Percentiles rank a stretch among this genome's conserved stretches.
Evolutionary conservation across 148 eudicot species (phyloP).

Genomic region (Polygonum aviculare): DNA sequence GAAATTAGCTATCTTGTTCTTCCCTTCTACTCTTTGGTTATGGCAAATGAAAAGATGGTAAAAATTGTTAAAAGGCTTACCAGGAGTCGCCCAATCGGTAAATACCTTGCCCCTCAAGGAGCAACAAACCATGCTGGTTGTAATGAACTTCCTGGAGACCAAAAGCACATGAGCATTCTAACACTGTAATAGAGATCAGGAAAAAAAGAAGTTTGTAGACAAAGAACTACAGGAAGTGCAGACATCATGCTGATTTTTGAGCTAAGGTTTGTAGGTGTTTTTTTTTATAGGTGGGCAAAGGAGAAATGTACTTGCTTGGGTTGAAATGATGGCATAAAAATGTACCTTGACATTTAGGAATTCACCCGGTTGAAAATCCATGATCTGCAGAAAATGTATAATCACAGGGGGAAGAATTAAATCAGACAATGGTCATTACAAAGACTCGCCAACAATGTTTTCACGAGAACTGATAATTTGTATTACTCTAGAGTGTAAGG

Average conservation of each 20-base stretch:
- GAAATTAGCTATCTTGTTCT: neutral
- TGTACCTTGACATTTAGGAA: slow-evolving; percentile 91
- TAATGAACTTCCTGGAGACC: slow-evolving; percentile 85
- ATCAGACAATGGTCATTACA: neutral
- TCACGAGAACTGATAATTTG: neutral
- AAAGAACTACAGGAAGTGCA: neutral
- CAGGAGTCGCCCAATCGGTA: slow-evolving; percentile 92
- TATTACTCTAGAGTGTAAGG: neutral
- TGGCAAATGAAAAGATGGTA: neutral
- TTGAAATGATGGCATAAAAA: neutral
- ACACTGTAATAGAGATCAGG: neutral
- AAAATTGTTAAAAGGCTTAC: slow-evolving; percentile 26
- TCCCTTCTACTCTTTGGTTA: neutral
- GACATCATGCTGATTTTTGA: neutral
- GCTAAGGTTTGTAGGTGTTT: neutral
- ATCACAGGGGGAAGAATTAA: neutral
- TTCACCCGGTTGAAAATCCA: slow-evolving; percentile 99
- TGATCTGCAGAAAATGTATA: slow-evolving; percentile 46
- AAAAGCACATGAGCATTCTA: slow-evolving; percentile 7
- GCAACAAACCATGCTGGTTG: slow-evolving; percentile 91
- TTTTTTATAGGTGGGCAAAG: neutral
- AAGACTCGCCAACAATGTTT: neutral
- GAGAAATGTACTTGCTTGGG: neutral
- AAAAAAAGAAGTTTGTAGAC: neutral
- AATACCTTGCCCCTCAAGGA: slow-evolving; percentile 89